Evolutionary conservation across 768 basidiomycete genomes (phyloP), one percentile per base, ranked within the genome.

Genomic region (Mycena alexandri): DNA sequence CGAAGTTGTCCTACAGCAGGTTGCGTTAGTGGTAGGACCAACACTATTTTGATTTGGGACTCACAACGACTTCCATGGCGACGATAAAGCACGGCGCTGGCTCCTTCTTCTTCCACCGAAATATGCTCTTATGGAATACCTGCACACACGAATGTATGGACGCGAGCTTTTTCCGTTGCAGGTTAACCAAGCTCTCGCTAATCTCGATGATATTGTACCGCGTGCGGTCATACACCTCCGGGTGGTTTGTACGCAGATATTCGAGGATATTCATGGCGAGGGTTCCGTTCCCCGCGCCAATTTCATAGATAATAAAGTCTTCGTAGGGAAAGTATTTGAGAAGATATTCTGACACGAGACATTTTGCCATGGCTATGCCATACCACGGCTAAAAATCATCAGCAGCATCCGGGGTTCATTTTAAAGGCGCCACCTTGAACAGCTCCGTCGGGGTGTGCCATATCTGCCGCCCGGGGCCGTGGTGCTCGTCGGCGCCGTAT

Each of bases 371-470:
- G 46, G 96, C 92, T 75, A 90, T 91, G 25, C 95, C 97, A 75
- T 97, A 99, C 87, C 92, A 94, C 13, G 97, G 98, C 97, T 99
- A 66, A 33, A 61, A 38, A 69, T 19, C 52, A 19, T 65, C n/a
- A 73, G 65, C 61, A 65, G 44, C 55, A 63, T 29, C 34, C 41
- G 36, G 29, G 24, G 63, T 29, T 44, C 25, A 56, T 53, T 16
- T 25, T 36, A 44, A 17, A 56, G 42, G 56, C 67, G 56, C 25
- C 74, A 96, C 98, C 89, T 96, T 95, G 85, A 99, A 98, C 34
- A 99, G 79, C 75, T 99, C 98, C 0, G 95, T 97, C 0, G 98
- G 98, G 2, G 98, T 99, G 79, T 99, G 98, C 98, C 98, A 99
- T 60, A 99, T 82, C 80, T 99, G 97, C 74, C 89, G 86, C 8